These are phyloP conservation scores for Sporothrix humicola DNA, from an alignment of 2,329 filamentous ascomycete species.

Conservation along the genomic window DNA sequence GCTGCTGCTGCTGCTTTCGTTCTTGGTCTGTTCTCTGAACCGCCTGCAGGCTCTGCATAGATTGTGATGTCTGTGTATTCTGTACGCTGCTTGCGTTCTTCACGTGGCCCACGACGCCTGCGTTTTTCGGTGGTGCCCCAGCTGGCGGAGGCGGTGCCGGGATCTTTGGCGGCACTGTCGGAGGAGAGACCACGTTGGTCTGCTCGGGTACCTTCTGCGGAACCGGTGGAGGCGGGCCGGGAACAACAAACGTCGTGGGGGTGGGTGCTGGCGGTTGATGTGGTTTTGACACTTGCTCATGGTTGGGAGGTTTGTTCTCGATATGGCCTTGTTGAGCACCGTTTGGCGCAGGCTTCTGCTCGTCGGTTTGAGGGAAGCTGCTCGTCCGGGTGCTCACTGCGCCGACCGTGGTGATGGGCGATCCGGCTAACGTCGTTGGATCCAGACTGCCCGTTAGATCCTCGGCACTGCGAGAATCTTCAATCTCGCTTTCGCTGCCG, in stretches of 20 bases:
- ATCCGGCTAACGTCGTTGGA: neutral
- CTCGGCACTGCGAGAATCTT: neutral
- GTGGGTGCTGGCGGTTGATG: neutral
- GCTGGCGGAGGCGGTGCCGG: slow-evolving; percentile 17
- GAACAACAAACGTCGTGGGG: neutral
- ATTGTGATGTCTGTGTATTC: neutral
- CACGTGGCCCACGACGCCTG: neutral
- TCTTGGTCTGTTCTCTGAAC: slow-evolving; percentile 6
- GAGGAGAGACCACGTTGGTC: neutral
- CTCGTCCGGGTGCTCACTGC: neutral
- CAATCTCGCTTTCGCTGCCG: neutral
- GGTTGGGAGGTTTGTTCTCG: neutral
- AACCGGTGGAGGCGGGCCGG: slow-evolving; percentile 20
- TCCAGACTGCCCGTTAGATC: slow-evolving; percentile 3
- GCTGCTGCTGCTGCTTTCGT: neutral
- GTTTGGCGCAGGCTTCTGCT: neutral
- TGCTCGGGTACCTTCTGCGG: neutral
- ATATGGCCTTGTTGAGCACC: neutral
- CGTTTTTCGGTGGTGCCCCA: neutral
- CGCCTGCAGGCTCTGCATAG: slow-evolving; percentile 14
- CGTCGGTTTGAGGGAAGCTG: neutral
- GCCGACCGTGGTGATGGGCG: neutral
- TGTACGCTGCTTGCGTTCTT: neutral
- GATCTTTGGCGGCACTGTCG: slow-evolving; percentile 3
- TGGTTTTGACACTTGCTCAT: neutral